Evolutionary conservation across 176 grass and related monocot species (phyloP), one percentile per base, ranked within the genome.

Genomic region (Eremochloa ophiuroides): DNA sequence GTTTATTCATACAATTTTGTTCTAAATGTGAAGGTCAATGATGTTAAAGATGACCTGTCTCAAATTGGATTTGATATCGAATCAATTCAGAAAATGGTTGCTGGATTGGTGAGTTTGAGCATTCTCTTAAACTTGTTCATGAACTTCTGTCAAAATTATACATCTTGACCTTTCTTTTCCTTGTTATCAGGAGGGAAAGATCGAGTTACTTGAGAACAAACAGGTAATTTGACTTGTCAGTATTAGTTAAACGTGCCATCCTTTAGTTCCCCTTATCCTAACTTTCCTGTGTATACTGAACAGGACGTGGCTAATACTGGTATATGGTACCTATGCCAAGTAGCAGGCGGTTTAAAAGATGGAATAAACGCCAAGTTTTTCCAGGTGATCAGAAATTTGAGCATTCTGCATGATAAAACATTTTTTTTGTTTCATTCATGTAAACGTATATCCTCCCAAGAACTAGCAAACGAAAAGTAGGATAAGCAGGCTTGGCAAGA

Each of bases 31-130:
- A 85, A 98, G 92, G 92, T 98, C 9, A 82, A 22, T 79, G 95
- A 91, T 65, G 95, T 93, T 88, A 93, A 93, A 82, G 84, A 68
- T 40, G 89, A 89, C 42, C 71, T 98, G 29, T 91, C 86, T 76
- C 90, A 93, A 85, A 98, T 98, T 86, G 95, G 92, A 71, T 98
- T 98, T 86, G 95, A 95, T 77, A 91, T 94, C 76, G 92, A 89
- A 79, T 51, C 86, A 10, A 93, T 98, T 62, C 92, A 93, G 83
- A 81, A 89, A 65, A 98, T 98, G 95, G 86, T 98, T 67, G 78
- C 86, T 58, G 89, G 88, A 81, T 62, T 98, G 86, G 92, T 98
- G 75, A 98, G 95, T 86, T 43, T 77, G 26, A 76, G 62, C 7
- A 20, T 76, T 68, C 60, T 66, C 39, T 81, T 48, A 60, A 63